Evolutionary conservation across 2,329 filamentous ascomycete species (phyloP).

Genomic region (Triangularia verruculosa): DNA sequence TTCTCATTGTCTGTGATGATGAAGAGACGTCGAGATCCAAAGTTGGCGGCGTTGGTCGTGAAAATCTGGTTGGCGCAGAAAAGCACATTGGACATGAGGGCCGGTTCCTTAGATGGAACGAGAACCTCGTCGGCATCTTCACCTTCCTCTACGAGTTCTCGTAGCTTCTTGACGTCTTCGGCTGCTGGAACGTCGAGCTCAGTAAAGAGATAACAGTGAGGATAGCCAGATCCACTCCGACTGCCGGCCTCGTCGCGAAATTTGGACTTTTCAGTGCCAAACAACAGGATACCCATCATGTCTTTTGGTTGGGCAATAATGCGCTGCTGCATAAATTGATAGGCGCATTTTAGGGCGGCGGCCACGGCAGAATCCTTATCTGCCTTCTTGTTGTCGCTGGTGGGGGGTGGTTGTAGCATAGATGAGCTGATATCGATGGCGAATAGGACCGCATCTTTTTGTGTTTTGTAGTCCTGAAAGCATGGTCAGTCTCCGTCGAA

Average conservation of each 20-base stretch:
- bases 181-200: constrained; percentile 87
- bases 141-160: constrained; percentile 72
- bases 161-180: constrained; percentile 77
- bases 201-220: constrained; percentile 87
- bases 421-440: constrained; percentile 88
- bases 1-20: constrained; percentile 93
- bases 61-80: constrained; percentile 97
- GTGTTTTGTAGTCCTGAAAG: constrained; percentile 75
- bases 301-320: constrained; percentile 96
- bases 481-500: constrained; percentile 12
- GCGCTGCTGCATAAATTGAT: constrained; percentile 93
- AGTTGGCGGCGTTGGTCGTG: constrained; percentile 90
- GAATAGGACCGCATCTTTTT: constrained; percentile 97
- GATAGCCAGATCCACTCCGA: constrained; percentile 64
- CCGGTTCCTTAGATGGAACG: constrained; percentile 63
- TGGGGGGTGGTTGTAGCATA: constrained; percentile 71
- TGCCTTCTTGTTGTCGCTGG: constrained; percentile 71
- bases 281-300: constrained; percentile 93
- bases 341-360: constrained; percentile 89
- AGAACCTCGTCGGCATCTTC: constrained; percentile 69
- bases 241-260: constrained; percentile 66
- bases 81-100: constrained; percentile 82
- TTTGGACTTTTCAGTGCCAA: constrained; percentile 82
- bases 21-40: constrained; percentile 88
- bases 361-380: constrained; percentile 74